Evolutionary conservation across 805 yeast species (phyloP).

Genomic region (Saturnispora serradocipensis): DNA sequence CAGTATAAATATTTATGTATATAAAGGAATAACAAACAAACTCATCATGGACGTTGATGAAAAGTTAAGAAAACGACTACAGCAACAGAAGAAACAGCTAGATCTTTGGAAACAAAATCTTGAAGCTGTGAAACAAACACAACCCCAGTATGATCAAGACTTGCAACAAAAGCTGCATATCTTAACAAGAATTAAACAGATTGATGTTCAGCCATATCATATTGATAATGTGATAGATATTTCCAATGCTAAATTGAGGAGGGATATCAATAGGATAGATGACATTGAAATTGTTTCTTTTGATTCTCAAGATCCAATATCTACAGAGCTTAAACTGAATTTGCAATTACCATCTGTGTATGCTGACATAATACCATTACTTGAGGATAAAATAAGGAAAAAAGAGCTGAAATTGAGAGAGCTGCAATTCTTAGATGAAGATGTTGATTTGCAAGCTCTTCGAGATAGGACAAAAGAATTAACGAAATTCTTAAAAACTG

Average conservation of each 20-base stretch:
- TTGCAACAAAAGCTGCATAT: conserved; percentile 1
- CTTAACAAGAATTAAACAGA: background rate
- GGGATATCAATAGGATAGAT: background rate
- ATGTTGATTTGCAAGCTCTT: conserved; percentile 11
- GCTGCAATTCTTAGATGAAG: background rate
- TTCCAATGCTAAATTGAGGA: background rate
- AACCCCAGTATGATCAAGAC: background rate
- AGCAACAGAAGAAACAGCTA: background rate
- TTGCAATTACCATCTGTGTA: background rate
- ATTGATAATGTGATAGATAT: background rate
- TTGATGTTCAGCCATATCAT: background rate
- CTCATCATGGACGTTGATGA: background rate
- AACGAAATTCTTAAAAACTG: conserved; percentile 18
- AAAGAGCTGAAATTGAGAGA: background rate
- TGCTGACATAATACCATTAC: background rate
- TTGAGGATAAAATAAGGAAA: background rate
- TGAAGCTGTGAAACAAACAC: background rate
- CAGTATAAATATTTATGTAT: background rate
- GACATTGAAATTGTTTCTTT: background rate
- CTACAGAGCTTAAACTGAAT: background rate
- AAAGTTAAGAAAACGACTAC: background rate
- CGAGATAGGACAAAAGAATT: conserved; percentile 18
- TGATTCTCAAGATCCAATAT: background rate
- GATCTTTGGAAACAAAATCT: background rate
- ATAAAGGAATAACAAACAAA: background rate